Percentiles rank a stretch among this genome's conserved stretches.
These are phyloP conservation scores for Mycena vulgaris DNA, from an alignment of 768 basidiomycete genomes.

Conservation along the genomic window DNA sequence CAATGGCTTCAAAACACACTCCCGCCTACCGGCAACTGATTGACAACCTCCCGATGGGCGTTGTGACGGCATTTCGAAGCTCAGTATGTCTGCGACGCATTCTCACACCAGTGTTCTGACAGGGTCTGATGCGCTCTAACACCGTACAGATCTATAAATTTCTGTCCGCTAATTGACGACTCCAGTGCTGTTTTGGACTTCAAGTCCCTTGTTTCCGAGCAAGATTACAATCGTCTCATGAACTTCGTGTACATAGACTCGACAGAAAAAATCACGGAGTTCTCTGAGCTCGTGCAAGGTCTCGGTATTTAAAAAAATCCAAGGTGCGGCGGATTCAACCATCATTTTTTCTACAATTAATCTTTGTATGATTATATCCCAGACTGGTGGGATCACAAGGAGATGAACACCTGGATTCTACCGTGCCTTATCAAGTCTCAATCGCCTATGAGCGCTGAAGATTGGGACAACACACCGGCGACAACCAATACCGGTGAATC, in stretches of 20 bases:
- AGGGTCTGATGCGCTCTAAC: no score
- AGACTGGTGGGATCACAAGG: constrained; percentile 3
- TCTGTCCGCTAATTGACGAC: no score
- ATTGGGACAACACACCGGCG: constrained; percentile 1
- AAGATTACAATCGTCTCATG: background rate
- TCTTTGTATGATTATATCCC: background rate
- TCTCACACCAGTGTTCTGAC: no score
- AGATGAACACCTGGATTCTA: background rate
- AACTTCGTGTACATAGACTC: constrained; percentile 1
- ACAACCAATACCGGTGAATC: background rate
- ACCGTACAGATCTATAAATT: no score
- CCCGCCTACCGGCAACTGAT: no score
- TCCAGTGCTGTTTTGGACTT: background rate
- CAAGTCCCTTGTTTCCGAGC: background rate
- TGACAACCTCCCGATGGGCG: no score
- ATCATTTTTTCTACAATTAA: background rate
- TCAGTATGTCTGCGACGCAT: no score
- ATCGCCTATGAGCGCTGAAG: background rate
- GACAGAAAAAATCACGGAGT: background rate
- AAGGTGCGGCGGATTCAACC: background rate
- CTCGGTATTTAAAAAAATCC: background rate
- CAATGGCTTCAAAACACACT: no score
- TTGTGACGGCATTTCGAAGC: no score
- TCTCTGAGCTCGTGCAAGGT: background rate
- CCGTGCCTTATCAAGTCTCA: constrained; percentile 4